phyloP scores from a whole-genome alignment of 139 green algal genomes.

The Spirogloea muscicola region DNA sequence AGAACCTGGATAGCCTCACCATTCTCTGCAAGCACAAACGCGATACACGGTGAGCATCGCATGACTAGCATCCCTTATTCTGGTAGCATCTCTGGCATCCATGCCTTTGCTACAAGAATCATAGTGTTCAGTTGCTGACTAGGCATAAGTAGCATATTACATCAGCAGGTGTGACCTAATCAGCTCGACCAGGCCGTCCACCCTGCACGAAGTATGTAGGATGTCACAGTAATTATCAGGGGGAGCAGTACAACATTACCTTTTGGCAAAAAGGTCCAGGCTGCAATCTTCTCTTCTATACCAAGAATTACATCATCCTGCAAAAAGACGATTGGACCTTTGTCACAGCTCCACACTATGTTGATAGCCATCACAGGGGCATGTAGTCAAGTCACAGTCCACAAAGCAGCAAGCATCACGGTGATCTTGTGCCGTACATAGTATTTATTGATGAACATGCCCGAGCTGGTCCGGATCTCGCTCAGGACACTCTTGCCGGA shows the following conservation, averaged over 20 bases:
- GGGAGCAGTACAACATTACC: too few relatives aligned
- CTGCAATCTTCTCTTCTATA: slow-evolving; percentile 39
- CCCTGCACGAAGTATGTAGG: too few relatives aligned
- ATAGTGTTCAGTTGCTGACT: too few relatives aligned
- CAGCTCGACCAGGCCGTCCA: too few relatives aligned
- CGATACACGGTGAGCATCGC: too few relatives aligned
- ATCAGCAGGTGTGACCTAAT: too few relatives aligned
- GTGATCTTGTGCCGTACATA: slow-evolving; percentile 28
- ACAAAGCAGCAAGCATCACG: not conserved
- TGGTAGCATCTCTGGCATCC: too few relatives aligned
- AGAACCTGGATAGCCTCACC: slow-evolving; percentile 82
- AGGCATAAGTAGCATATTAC: too few relatives aligned
- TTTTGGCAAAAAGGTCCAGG: slow-evolving; percentile 31
- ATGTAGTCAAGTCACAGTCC: not conserved
- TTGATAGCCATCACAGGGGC: not conserved
- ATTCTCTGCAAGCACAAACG: slow-evolving; percentile 35
- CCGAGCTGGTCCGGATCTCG: slow-evolving; percentile 45
- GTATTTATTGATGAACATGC: slow-evolving; percentile 48
- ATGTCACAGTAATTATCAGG: too few relatives aligned
- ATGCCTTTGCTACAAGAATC: too few relatives aligned
- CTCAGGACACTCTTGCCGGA: slow-evolving; percentile 38
- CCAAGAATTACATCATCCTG: slow-evolving; percentile 30
- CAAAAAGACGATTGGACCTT: not conserved
- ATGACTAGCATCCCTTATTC: too few relatives aligned
- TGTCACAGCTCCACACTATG: not conserved